Conservation (phyloP, 257 asterid species). For the Nicotiana knightiana region DNA sequence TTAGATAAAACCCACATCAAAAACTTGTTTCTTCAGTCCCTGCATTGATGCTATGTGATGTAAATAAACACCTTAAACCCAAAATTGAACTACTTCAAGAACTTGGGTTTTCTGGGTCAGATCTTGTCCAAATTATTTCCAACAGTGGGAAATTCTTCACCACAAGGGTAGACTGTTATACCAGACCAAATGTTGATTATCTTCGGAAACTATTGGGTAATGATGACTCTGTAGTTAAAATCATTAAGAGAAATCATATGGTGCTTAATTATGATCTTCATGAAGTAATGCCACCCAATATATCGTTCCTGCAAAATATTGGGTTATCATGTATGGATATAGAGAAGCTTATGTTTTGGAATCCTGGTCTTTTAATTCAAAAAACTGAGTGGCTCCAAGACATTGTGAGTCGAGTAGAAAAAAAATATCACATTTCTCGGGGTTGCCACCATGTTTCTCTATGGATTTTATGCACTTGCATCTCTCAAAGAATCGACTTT, state of each 20-base stretch:
- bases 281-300: neutral
- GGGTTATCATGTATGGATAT: neutral
- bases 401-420: neutral
- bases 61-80: constrained; percentile 13
- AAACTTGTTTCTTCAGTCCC: constrained; percentile 7
- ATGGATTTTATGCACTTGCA: neutral
- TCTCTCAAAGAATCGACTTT: no score
- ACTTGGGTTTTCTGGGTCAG: constrained; percentile 14
- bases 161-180: no score
- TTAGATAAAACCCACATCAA: constrained; percentile 12
- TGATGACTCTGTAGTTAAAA: neutral
- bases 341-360: neutral
- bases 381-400: neutral
- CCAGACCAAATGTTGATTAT: neutral
- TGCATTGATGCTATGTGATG: neutral
- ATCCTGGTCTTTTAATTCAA: neutral
- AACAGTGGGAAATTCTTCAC: no score
- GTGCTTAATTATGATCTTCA: neutral
- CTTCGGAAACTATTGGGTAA: constrained; percentile 1
- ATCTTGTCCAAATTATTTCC: neutral
- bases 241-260: neutral
- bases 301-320: no score
- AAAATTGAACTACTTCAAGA: constrained; percentile 7
- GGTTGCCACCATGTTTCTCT: constrained; percentile 5
- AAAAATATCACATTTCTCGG: neutral